Evolutionary conservation across 345 rosid genomes (phyloP).

Genomic region (Salix dunnii): DNA sequence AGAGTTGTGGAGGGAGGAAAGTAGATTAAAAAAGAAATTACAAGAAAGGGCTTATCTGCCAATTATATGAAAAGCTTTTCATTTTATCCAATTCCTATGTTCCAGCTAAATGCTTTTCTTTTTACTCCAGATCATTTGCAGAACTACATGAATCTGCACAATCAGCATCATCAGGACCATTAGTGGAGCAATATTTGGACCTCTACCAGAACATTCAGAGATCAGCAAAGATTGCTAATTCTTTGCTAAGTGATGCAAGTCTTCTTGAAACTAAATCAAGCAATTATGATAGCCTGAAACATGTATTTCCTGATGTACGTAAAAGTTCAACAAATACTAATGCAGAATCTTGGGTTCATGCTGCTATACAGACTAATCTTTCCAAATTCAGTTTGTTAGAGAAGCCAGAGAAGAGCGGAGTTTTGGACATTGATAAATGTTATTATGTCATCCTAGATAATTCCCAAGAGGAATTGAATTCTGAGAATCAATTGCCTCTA

Average conservation of each 20-base stretch:
- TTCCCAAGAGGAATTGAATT: conserved; percentile 14
- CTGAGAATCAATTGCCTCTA: conserved; percentile 17
- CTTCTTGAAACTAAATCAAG: conserved; percentile 22
- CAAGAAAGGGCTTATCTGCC: too few species aligned
- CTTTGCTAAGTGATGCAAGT: conserved; percentile 17
- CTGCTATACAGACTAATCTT: conserved; percentile 36
- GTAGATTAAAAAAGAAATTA: background rate
- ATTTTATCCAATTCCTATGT: background rate
- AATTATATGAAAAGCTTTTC: background rate
- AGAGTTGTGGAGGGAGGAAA: background rate
- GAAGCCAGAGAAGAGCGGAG: conserved; percentile 22
- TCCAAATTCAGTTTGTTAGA: conserved; percentile 38
- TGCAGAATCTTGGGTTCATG: conserved; percentile 44
- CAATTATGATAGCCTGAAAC: background rate
- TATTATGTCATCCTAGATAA: conserved; percentile 31
- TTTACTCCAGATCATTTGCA: conserved; percentile 31
- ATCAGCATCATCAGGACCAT: conserved; percentile 28
- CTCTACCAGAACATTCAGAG: conserved; percentile 35
- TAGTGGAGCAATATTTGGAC: conserved; percentile 37
- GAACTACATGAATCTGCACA: conserved; percentile 34
- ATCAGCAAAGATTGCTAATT: conserved; percentile 20
- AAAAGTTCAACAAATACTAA: conserved; percentile 17
- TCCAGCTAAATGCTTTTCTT: background rate
- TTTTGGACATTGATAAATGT: conserved; percentile 10
- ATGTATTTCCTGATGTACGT: conserved; percentile 2